Conservation (phyloP, 2,329 filamentous ascomycete genomes). For the Raffaelea ambrosiae region DNA sequence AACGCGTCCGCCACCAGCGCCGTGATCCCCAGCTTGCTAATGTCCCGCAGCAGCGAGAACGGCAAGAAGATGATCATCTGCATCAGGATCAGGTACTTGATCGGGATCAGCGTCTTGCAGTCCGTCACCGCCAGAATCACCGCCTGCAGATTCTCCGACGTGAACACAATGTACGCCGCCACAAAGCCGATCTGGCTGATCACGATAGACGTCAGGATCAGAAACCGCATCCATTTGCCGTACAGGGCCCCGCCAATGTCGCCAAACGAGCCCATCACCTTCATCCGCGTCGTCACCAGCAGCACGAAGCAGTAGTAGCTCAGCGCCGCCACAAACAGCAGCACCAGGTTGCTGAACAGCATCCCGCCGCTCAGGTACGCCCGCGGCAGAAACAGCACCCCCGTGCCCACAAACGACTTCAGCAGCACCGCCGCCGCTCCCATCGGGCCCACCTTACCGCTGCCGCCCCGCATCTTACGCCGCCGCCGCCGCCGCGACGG, state of each 20-base stretch:
- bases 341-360: slow-evolving; percentile 87
- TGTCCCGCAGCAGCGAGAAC: slow-evolving; percentile 87
- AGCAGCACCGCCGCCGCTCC: slow-evolving; percentile 79
- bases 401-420: slow-evolving; percentile 97
- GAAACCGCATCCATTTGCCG: slow-evolving; percentile 77
- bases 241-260: slow-evolving; percentile 92
- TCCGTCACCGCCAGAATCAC: slow-evolving; percentile 88
- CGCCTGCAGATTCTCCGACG: slow-evolving; percentile 88
- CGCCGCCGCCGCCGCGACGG: slow-evolving; percentile 65
- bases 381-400: slow-evolving; percentile 84
- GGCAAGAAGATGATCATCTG: slow-evolving; percentile 94
- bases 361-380: slow-evolving; percentile 96
- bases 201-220: slow-evolving; percentile 88
- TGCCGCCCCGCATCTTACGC: slow-evolving; percentile 64
- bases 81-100: slow-evolving; percentile 84
- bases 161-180: slow-evolving; percentile 93
- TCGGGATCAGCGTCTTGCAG: slow-evolving; percentile 76
- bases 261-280: slow-evolving; percentile 89
- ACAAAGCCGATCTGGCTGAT: slow-evolving; percentile 94
- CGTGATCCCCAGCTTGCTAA: slow-evolving; percentile 93
- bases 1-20: slow-evolving; percentile 90
- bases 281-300: slow-evolving; percentile 76
- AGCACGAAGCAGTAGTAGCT: slow-evolving; percentile 98
- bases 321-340: slow-evolving; percentile 74
- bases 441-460: slow-evolving; percentile 68